phyloP scores from a whole-genome alignment of 179 eudicot genomes.

The Monotropa hypopitys region DNA sequence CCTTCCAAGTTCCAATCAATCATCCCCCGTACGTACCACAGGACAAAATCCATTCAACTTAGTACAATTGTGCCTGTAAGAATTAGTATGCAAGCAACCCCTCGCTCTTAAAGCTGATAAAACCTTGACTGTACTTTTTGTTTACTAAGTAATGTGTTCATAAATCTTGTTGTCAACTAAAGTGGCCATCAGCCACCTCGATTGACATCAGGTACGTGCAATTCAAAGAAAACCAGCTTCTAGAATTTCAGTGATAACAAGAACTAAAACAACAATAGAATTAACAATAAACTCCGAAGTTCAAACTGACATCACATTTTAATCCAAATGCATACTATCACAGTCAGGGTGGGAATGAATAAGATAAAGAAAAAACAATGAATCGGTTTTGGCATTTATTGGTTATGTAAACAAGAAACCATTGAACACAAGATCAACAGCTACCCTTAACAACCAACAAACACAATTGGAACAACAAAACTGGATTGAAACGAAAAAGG shows the following conservation, averaged over 20 bases:
- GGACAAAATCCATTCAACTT: not conserved
- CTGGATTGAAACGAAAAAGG: not conserved
- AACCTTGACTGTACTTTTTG: not conserved
- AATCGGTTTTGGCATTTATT: not conserved
- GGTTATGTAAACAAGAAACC: not conserved
- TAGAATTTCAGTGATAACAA: not conserved
- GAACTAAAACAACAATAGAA: not conserved
- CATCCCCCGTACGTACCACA: not conserved
- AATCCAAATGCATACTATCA: not conserved
- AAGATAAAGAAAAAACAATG: not conserved
- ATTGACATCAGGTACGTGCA: not conserved
- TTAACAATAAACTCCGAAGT: not conserved
- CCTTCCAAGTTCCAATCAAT: not conserved
- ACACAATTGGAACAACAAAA: not conserved
- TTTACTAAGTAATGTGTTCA: not conserved
- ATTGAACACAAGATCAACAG: not conserved
- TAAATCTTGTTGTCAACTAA: not conserved
- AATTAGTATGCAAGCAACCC: not conserved
- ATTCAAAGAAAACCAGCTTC: not conserved
- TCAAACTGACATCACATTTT: not conserved
- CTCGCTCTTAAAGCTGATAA: not conserved
- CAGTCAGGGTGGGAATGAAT: not conserved
- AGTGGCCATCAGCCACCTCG: not conserved
- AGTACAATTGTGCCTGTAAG: not conserved
- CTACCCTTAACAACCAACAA: not conserved